phyloP scores from a whole-genome alignment of 129 eudicot species.

The Chrysanthemum seticuspe region DNA sequence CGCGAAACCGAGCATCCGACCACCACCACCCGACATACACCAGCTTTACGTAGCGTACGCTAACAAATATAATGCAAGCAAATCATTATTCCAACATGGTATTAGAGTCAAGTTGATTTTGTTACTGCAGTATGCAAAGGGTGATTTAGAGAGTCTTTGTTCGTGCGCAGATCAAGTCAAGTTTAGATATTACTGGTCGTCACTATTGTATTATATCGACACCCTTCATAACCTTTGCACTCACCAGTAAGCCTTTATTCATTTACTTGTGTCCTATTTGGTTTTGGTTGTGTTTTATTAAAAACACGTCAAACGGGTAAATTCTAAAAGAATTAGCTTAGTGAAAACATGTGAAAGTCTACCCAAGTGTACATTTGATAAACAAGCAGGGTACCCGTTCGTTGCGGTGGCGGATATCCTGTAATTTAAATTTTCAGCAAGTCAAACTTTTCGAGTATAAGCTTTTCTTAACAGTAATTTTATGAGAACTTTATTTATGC shows the following conservation, averaged over 20 bases:
- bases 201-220: conserved; percentile 71
- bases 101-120: conserved; percentile 7
- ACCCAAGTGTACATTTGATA: neutral
- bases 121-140: conserved; percentile 36
- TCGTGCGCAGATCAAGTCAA: conserved; percentile 77
- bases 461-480: too few relatives aligned
- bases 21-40: too few relatives aligned
- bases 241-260: conserved; percentile 43
- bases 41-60: too few relatives aligned
- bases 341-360: neutral
- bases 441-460: too few relatives aligned
- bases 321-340: too few relatives aligned
- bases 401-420: too few relatives aligned
- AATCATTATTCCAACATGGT: too few relatives aligned
- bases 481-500: too few relatives aligned
- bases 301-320: neutral
- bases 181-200: conserved; percentile 74
- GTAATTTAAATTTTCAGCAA: too few relatives aligned
- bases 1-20: too few relatives aligned
- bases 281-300: neutral
- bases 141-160: conserved; percentile 59
- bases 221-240: conserved; percentile 79
- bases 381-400: too few relatives aligned
- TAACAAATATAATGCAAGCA: too few relatives aligned
- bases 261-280: neutral